Evolutionary conservation across 352 stramenopile genomes (phyloP), one percentile per base, ranked within the genome.

Genomic region (Phytophthora sansomeana): DNA sequence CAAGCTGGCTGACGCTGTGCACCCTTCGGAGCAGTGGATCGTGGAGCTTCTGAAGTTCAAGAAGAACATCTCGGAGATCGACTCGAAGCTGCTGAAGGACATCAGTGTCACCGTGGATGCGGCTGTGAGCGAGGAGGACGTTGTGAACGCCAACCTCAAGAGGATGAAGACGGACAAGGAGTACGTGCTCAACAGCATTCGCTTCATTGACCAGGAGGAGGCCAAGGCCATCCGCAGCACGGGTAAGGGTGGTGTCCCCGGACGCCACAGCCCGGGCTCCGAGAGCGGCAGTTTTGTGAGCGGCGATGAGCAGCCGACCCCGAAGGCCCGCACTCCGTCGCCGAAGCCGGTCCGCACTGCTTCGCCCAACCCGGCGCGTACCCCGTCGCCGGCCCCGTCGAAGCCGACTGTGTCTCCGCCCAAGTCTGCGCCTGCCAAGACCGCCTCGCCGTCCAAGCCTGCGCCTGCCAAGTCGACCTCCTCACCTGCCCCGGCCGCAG

Each of bases 131-230:
- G 88, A 96, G 58, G 88, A 96, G 63, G 73, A 84, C 17, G 72
- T 83, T 19, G 88, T 96, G 19, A 74, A 74, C 26, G 63, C 73
- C 13, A 77, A 88, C 47, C 59, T 96, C 3, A 90, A 94, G 67
- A 92, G 90, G 74, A 93, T 96, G 82, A 92, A 93, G 78, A 80
- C 74, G 46, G 84, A 92, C 76, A 94, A 94, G 80, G 88, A 96
- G 74, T 93, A 93, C 69, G 83, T 96, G 70, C 80, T 96, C 2
- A 96, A 96, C 77, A 91, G 83, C 69, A 90, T 96, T 58, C 88
- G 88, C 49, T 93, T 96, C 62, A 94, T 96, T 75, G 88, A 96
- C 68, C 84, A 94, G 52, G 88, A 96, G 67, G 88, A 96, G 74
- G 88, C 88, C 28, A 93, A 93, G 76, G 88, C 88, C n/a, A 88